Base-by-base conservation (phyloP, 1,284 basidiomycete genomes). In the Hypsizygus ulmarius region DNA sequence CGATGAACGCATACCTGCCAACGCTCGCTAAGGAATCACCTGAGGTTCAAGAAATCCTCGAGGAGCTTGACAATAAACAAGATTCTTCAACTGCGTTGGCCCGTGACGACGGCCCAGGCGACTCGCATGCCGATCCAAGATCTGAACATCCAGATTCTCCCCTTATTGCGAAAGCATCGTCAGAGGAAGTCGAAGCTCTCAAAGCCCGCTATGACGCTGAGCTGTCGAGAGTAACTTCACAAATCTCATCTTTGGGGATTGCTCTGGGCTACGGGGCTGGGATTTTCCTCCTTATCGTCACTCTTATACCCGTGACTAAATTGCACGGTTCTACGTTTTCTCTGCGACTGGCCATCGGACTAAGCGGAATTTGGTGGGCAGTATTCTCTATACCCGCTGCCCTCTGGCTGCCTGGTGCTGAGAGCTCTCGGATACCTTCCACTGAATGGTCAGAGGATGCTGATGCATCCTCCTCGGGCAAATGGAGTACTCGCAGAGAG, bases 1-100 rank as follows among this genome's bases (percentile, higher is more conserved):
- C 92, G 30, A 82, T 93, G 72, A 97, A 97, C 60, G 82, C 91
- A 0, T 95, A 94, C 65, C 76, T 97, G 3, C 92, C 93, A 0
- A 73, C 71, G 0, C 73, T 95, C 1, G 89, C 90, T 0, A 75
- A 77, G 51, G 77, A 81, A 30, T 77, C 84, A 0, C 78, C 79
- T 3, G 79, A 82, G 40, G 84, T 90, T 1, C 59, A 74, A 5
- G 58, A 67, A n/a, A 73, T 77, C 0, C 66, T 64, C 27, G 61
- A 61, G 1, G 68, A 75, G 43, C 59, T 80, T 58, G 62, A 47
- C 58, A 63, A 37, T 8, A 41, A 47, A 51, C 59, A 11, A 48
- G 37, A 59, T 28, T 33, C 42, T 5, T 28, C 45, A 5, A 18
- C 42, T 15, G 19, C 46, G 16, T 30, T 34, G 10, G n/a, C n/a